Percentiles rank a stretch among this genome's conserved stretches.
Conservation (phyloP, 805 yeast species). For the Candida insectorum region DNA sequence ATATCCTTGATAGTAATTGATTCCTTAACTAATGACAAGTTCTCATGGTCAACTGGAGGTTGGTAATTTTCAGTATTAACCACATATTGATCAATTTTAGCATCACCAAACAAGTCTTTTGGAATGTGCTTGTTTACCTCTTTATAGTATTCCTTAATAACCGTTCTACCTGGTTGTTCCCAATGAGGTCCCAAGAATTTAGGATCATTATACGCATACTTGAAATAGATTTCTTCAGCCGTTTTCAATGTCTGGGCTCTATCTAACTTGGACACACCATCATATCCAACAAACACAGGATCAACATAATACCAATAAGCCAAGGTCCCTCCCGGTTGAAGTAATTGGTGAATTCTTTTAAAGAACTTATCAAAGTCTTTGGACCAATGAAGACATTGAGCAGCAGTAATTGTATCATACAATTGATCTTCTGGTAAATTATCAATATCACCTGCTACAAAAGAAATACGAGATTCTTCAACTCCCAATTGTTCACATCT, state of each 20-base stretch:
- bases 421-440: constrained; percentile 9
- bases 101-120: constrained; percentile 35
- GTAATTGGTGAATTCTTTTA: constrained; percentile 30
- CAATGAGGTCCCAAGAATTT: constrained; percentile 63
- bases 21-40: constrained; percentile 32
- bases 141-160: constrained; percentile 43
- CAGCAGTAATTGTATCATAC: constrained; percentile 39
- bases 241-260: constrained; percentile 14
- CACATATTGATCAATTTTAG: constrained; percentile 23
- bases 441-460: constrained; percentile 32
- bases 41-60: constrained; percentile 14
- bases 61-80: constrained; percentile 15
- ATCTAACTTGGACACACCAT: constrained; percentile 11
- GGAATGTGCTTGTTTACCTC: constrained; percentile 45
- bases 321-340: constrained; percentile 39
- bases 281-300: constrained; percentile 30
- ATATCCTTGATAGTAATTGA: constrained; percentile 44
- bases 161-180: constrained; percentile 79
- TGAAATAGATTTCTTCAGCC: constrained; percentile 28
- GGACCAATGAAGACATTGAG: constrained; percentile 44
- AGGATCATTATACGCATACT: constrained; percentile 41
- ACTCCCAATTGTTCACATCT: constrained; percentile 22
- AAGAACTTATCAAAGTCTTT: constrained; percentile 29
- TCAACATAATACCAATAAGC: constrained; percentile 43
- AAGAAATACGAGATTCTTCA: constrained; percentile 20